Evolutionary conservation across 2,329 filamentous ascomycete genomes (phyloP).

Genomic region (Canariomyces notabilis): DNA sequence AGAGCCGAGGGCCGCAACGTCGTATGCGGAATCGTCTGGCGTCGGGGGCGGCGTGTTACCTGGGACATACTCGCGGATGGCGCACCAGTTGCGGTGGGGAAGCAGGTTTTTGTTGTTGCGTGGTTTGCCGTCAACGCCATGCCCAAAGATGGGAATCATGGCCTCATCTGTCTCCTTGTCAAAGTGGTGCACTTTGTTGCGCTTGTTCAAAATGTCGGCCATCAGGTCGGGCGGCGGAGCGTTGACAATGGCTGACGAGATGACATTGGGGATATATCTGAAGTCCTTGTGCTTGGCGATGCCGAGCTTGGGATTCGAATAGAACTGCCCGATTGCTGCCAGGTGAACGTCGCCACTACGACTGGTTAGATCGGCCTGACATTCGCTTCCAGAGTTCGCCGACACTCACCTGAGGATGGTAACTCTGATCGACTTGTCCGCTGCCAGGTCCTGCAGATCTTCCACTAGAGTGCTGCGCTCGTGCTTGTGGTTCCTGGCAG

Average conservation of each 20-base stretch:
- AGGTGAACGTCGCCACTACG: slow-evolving; percentile 85
- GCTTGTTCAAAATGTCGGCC: slow-evolving; percentile 87
- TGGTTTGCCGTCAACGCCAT: slow-evolving; percentile 82
- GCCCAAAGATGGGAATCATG: slow-evolving; percentile 89
- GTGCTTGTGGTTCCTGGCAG: slow-evolving; percentile 86
- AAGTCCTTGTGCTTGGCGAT: slow-evolving; percentile 87
- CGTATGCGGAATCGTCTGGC: slow-evolving; percentile 50
- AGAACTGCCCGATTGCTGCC: slow-evolving; percentile 89
- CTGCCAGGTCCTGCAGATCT: slow-evolving; percentile 87
- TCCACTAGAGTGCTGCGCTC: slow-evolving; percentile 84
- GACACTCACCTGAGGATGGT: slow-evolving; percentile 69
- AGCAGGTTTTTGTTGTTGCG: slow-evolving; percentile 88
- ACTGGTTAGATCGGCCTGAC: not conserved
- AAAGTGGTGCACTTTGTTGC: slow-evolving; percentile 75
- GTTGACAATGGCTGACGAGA: slow-evolving; percentile 93
- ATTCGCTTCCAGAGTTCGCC: slow-evolving; percentile 5
- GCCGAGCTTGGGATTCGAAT: slow-evolving; percentile 75
- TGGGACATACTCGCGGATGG: slow-evolving; percentile 78
- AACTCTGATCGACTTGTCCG: slow-evolving; percentile 84
- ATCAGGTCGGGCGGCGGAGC: slow-evolving; percentile 81
- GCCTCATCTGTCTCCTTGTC: slow-evolving; percentile 80
- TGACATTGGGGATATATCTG: slow-evolving; percentile 92
- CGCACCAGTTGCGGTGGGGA: slow-evolving; percentile 92
- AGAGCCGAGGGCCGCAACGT: slow-evolving; percentile 37
- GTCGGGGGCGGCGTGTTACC: slow-evolving; percentile 68